Conservation (phyloP, 2,329 filamentous ascomycete species). For the Zelopaecilomyces penicillatus region DNA sequence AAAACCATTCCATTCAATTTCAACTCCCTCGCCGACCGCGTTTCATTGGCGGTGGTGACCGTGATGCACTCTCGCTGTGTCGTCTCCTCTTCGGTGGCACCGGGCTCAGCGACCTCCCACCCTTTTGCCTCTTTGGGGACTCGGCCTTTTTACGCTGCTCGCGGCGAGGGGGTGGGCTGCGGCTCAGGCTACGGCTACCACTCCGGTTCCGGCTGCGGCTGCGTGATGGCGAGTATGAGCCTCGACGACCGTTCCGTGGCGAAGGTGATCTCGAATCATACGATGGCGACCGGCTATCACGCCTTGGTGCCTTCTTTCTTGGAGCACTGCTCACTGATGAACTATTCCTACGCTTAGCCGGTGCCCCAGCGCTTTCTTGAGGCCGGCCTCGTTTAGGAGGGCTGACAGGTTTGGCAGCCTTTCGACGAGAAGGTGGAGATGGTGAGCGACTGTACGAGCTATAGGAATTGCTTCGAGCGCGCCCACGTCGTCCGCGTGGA, state of each 20-base stretch:
- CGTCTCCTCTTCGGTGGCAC: conserved; percentile 21
- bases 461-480: conserved; percentile 21
- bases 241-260: conserved; percentile 14
- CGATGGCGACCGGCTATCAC: conserved; percentile 22
- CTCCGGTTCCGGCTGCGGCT: conserved; percentile 1
- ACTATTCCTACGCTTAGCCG: conserved; percentile 21
- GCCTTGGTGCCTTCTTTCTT: conserved; percentile 13
- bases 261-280: conserved; percentile 20
- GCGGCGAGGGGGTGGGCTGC: conserved; percentile 9
- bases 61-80: conserved; percentile 23
- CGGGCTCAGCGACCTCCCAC: conserved; percentile 15
- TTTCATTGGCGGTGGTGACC: conserved; percentile 24
- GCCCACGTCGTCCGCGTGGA: conserved; percentile 17
- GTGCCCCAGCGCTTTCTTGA: conserved; percentile 11
- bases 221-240: conserved; percentile 17
- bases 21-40: conserved; percentile 21
- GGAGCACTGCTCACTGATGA: conserved; percentile 24
- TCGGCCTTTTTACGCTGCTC: conserved; percentile 2
- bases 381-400: conserved; percentile 16
- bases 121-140: conserved; percentile 6
- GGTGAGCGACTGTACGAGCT: conserved; percentile 25
- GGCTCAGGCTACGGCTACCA: not conserved
- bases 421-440: conserved; percentile 15
- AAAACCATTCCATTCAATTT: not conserved
- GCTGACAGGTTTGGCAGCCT: conserved; percentile 12